These are phyloP conservation scores for Phytophthora quininea DNA, from an alignment of 352 stramenopile genomes.

Conservation along the genomic window DNA sequence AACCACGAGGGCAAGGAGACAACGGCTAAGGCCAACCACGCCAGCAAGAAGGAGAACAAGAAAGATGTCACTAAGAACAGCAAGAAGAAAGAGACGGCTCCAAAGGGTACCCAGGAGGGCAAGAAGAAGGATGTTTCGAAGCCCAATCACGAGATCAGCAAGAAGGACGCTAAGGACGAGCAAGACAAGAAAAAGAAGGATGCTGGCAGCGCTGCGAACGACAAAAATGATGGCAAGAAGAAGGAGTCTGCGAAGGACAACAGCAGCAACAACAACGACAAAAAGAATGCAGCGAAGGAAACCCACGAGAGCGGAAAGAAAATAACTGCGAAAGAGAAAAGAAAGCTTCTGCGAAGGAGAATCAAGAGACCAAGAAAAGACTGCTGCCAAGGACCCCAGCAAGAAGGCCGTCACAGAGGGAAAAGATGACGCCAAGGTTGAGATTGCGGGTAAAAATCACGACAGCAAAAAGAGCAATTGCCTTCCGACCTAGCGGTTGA, in stretches of 20 bases:
- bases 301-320: slow-evolving; percentile 20
- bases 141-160: slow-evolving; percentile 13
- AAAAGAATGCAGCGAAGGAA: background rate
- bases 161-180: slow-evolving; percentile 21
- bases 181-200: slow-evolving; percentile 19
- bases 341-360: slow-evolving; percentile 13
- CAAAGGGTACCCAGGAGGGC: slow-evolving; percentile 15
- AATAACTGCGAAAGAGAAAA: slow-evolving; percentile 26
- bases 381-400: background rate
- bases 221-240: slow-evolving; percentile 8
- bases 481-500: background rate
- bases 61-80: background rate
- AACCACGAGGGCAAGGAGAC: slow-evolving; percentile 23
- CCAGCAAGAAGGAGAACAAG: slow-evolving; percentile 2
- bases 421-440: slow-evolving; percentile 13
- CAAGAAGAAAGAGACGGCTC: slow-evolving; percentile 6
- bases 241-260: slow-evolving; percentile 15
- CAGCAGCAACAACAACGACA: no score
- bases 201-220: no score
- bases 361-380: slow-evolving; percentile 16
- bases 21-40: slow-evolving; percentile 1
- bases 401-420: slow-evolving; percentile 9
- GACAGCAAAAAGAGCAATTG: slow-evolving; percentile 3
- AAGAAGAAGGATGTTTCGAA: slow-evolving; percentile 9
- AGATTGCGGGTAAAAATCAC: slow-evolving; percentile 4